Evolutionary conservation across 73 alveolate species (phyloP), one percentile per base, ranked within the genome.

Genomic region (Symbiodinium pilosum): DNA sequence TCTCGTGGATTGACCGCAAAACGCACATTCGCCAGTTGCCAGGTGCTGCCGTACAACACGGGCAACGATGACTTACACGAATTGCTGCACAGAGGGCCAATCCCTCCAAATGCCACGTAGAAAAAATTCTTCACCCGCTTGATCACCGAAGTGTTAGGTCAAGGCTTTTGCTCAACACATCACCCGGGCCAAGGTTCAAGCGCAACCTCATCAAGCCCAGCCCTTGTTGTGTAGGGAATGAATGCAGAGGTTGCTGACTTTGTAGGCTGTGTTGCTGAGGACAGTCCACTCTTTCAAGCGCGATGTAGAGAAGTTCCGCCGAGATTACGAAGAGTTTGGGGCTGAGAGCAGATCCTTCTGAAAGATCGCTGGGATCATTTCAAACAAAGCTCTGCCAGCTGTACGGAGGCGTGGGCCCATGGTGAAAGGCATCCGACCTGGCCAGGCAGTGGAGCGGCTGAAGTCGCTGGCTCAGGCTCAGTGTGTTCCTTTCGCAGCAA

Each of bases 401-500:
- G 34, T 8, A n/a, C 14, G 28, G 14, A 87, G 94, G 94, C 99
- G 99, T 93, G 99, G 99, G 39, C 99, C 99, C 32, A 99, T 99
- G 99, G 99, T 99, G 36, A 99, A 99, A 73, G 99, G 99, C 87
- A 99, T 99, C 93, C 99, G 99, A 34, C 99, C 99, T 39, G 95
- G 99, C 86, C 99, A 99, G 94, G 95, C 95, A 30, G 95, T 88
- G 44, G 95, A 88, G 71, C n/a, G 95, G 47, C 83, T 88, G 51
- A 88, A 88, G 94, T 52, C 71, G 84, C 38, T 21, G n/a, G 42
- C 84, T 52, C 38, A 42, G 56, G 2, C n/a, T n/a, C n/a, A n/a
- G n/a, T n/a, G n/a, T n/a, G n/a, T n/a, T n/a, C n/a, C n/a, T n/a
- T n/a, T n/a, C n/a, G n/a, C n/a, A n/a, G n/a, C n/a, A n/a, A n/a